A percentile compares a stretch with the other conserved stretches of the same genome.
Evolutionary conservation across 2,329 filamentous ascomycete genomes (phyloP).

Genomic region (Penicillium sp.): DNA sequence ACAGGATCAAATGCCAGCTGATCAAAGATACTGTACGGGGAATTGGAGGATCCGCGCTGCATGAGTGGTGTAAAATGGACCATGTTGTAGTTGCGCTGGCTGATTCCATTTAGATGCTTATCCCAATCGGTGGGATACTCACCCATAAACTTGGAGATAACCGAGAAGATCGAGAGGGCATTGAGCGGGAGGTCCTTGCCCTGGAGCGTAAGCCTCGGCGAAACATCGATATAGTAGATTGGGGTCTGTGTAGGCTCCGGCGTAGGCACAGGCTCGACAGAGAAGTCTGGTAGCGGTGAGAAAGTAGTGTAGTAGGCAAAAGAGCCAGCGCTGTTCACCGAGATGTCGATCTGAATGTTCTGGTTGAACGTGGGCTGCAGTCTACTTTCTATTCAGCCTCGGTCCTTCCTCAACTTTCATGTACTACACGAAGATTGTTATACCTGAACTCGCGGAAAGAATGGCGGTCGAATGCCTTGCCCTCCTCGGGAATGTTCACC

Average conservation of each 20-base stretch:
- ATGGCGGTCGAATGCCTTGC: slow-evolving; percentile 68
- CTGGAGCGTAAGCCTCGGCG: slow-evolving; percentile 70
- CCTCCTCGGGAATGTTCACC: slow-evolving; percentile 86
- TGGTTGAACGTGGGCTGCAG: slow-evolving; percentile 89
- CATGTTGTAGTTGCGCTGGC: slow-evolving; percentile 94
- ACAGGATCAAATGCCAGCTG: slow-evolving; percentile 79
- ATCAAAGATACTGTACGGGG: slow-evolving; percentile 93
- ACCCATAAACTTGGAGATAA: slow-evolving; percentile 98
- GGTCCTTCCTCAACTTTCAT: neutral
- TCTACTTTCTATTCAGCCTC: slow-evolving; percentile 39
- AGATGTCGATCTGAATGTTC: slow-evolving; percentile 82
- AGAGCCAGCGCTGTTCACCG: slow-evolving; percentile 74
- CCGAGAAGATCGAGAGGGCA: slow-evolving; percentile 83
- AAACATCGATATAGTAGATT: slow-evolving; percentile 89
- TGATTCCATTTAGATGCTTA: slow-evolving; percentile 79
- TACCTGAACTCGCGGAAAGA: slow-evolving; percentile 87
- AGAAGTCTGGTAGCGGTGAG: slow-evolving; percentile 74
- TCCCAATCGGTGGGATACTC: slow-evolving; percentile 87
- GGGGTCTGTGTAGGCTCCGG: slow-evolving; percentile 62
- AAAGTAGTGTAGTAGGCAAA: slow-evolving; percentile 95
- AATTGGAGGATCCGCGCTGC: slow-evolving; percentile 82
- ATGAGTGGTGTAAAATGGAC: slow-evolving; percentile 96
- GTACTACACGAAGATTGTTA: slow-evolving; percentile 27
- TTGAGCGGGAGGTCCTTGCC: slow-evolving; percentile 72
- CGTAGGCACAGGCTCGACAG: slow-evolving; percentile 50